Base-by-base conservation (phyloP, 805 yeast genomes). In the Kuraishia ogatae region DNA sequence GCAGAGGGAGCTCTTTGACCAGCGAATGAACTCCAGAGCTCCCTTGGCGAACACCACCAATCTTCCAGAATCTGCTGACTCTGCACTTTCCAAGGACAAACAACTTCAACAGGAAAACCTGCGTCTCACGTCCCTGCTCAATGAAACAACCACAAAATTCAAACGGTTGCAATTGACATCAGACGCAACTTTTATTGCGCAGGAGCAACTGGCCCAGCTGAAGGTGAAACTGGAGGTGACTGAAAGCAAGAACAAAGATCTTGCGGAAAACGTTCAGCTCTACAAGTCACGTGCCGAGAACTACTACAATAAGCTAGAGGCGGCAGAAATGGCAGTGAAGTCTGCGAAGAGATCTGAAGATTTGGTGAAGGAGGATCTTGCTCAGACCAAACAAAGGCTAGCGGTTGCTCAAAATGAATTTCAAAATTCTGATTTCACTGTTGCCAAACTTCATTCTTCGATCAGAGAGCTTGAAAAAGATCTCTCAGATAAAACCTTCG, bases 231-330 rank as follows among this genome's bases (percentile, higher is more conserved):
- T 87, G 23, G 83, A 84, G 50, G 77, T 84, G 1, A 68, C 85
- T 17, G 75, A 73, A 47, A 65, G 74, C n/a, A 84, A 82, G 61
- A 84, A 82, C 60, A 62, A 65, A 1, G 85, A 89, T 29, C 70
- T 89, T 29, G 65, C 74, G 1, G 75, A 78, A 46, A 77, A 80
- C 29, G 71, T 85, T 21, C 81, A 80, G 46, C 71, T 86, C 35
- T 90, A 87, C 68, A 85, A 83, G 63, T 69, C 74, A 19, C 79
- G 96, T 58, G 83, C 96, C 39, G 92, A 88, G 39, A 87, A 84
- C 58, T 87, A 89, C 65, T 82, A 78, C 61, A 75, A 76, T 56
- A 87, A 88, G 62, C 73, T 91, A 24, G 96, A 90, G 62, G 78
- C 81, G 52, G 92, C 94, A 1, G 97, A 92, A 64, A 76, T 84